phyloP scores from a whole-genome alignment of 2,329 filamentous ascomycete species.

The Neurospora sp. region DNA sequence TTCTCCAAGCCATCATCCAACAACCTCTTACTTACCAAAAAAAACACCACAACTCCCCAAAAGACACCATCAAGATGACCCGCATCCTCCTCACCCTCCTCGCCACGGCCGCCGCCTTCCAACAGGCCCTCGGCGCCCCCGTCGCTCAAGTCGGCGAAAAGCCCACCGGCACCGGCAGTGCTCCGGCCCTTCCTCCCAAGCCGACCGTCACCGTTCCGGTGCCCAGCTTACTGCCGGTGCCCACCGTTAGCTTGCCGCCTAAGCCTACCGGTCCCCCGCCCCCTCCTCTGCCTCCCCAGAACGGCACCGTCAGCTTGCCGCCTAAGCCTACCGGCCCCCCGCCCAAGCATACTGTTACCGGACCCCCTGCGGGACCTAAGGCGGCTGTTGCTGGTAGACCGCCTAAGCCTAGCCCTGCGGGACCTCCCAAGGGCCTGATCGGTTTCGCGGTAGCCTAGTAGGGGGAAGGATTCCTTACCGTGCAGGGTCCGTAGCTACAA shows the following conservation, averaged over 20 bases:
- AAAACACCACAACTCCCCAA: background rate
- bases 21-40: background rate
- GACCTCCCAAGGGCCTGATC: no score
- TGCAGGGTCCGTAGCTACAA: no score
- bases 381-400: background rate
- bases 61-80: slow-evolving; percentile 10
- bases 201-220: background rate
- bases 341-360: background rate
- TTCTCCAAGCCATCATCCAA: background rate
- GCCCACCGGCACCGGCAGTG: background rate
- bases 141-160: slow-evolving; percentile 6
- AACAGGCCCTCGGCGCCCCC: slow-evolving; percentile 10
- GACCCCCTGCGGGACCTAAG: background rate
- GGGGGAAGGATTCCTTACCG: no score
- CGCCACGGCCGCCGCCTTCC: slow-evolving; percentile 13
- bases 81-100: slow-evolving; percentile 14
- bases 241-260: no score
- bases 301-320: no score
- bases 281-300: no score
- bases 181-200: background rate
- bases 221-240: no score
- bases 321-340: background rate
- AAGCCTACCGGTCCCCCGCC: background rate
- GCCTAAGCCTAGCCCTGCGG: background rate
- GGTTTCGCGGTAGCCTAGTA: no score